Base-by-base conservation (phyloP, 305 asterid genomes). In the Lippia alba region DNA sequence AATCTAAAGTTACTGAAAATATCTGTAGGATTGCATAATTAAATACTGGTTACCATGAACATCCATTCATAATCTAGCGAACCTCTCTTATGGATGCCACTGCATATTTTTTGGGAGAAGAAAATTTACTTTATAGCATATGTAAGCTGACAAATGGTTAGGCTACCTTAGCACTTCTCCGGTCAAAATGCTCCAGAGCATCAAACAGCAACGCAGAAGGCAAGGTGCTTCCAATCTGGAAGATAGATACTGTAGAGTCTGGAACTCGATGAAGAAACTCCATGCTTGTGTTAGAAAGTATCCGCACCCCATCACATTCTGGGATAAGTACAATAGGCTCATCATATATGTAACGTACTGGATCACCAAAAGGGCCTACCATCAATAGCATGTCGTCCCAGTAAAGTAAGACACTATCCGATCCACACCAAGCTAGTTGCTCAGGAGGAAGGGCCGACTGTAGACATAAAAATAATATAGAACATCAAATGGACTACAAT, bases 351-450 rank as follows among this genome's bases (percentile, higher is more conserved):
- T 91, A 94, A 40, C 92, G 89, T 33, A 94, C 91, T 20, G 97
- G 97, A 61, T 94, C 97, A 6, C 88, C 97, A 80, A 75, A 83
- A 54, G 99, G 99, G 71, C 97, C 97, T 67, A 91, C 97, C 99
- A 94, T 91, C 70, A 94, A 66, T 74, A 94, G 84, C 90, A 89
- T 88, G 80, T 94, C 99, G 79, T 94, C 97, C 97, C 97, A 91
- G 79, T 88, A 88, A 48, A 91, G 94, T 75, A 94, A 82, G 64
- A 94, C 89, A 70, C 96, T 90, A 74, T 94, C 97, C 96, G 88
- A 77, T 73, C 99, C 97, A 66, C 97, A 91, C 97, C 99, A 94
- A 76, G 96, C 96, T 73, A 94, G 81, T 80, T 94, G 99, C 71
- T 87, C 96, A 69, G 99, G 97, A 64, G 97, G 97, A 59, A 94